Evolutionary conservation across 1,284 basidiomycete genomes (phyloP).

Genomic region (Sanghuangporus sanghuang): DNA sequence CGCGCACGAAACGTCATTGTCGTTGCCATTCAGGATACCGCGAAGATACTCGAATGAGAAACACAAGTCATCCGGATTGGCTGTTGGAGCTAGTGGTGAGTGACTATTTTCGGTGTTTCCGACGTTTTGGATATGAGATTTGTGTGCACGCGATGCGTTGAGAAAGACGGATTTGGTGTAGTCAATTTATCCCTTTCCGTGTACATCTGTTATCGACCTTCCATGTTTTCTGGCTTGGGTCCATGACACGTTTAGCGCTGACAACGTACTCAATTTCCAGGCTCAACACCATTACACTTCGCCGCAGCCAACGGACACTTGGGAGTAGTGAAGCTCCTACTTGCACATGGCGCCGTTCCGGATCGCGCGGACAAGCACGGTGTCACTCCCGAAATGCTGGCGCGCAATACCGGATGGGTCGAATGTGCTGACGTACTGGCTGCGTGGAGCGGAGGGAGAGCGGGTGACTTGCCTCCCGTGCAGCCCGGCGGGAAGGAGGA

Average conservation of each 20-base stretch:
- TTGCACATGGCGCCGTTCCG: constrained; percentile 42
- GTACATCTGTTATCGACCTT: not conserved
- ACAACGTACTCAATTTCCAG: constrained; percentile 18
- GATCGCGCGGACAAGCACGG: constrained; percentile 43
- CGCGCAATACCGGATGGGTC: constrained; percentile 16
- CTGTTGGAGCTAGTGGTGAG: constrained; percentile 18
- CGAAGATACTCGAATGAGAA: constrained; percentile 17
- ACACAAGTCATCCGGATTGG: constrained; percentile 14
- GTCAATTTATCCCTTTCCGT: not conserved
- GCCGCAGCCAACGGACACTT: constrained; percentile 50
- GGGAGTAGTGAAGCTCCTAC: constrained; percentile 38
- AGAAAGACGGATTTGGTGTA: not conserved
- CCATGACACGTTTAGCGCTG: constrained; percentile 9
- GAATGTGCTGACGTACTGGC: constrained; percentile 16
- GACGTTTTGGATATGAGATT: not conserved
- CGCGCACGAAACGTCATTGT: not conserved
- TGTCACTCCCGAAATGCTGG: constrained; percentile 30
- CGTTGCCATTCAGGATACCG: constrained; percentile 8
- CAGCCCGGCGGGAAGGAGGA: not conserved
- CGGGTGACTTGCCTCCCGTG: constrained; percentile 12
- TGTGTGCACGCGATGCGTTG: not conserved
- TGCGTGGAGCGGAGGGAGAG: constrained; percentile 12
- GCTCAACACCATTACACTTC: constrained; percentile 50
- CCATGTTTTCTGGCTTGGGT: not conserved
- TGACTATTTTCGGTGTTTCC: not conserved